Evolutionary conservation across 805 yeast genomes (phyloP).

Genomic region (Cyberlindnera xylosilytica): DNA sequence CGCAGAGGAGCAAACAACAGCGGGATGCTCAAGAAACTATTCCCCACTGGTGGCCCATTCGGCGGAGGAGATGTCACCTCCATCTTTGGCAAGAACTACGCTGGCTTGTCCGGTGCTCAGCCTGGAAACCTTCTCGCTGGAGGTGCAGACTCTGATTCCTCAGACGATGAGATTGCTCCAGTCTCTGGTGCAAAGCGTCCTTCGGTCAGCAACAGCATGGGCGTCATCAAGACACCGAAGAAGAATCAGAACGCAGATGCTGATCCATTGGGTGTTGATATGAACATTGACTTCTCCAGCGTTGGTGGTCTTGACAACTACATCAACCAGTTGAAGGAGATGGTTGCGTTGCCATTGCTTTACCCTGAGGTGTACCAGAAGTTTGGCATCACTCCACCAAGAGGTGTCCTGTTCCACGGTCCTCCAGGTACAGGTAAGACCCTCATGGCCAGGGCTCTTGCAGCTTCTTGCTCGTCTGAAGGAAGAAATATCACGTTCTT

Average conservation of each 20-base stretch:
- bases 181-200: slow-evolving; percentile 38
- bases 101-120: slow-evolving; percentile 28
- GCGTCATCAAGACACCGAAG: slow-evolving; percentile 29
- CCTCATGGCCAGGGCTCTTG: slow-evolving; percentile 94
- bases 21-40: slow-evolving; percentile 59
- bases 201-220: slow-evolving; percentile 31
- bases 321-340: slow-evolving; percentile 89
- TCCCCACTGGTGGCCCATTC: slow-evolving; percentile 95
- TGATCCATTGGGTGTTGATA: slow-evolving; percentile 89
- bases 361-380: slow-evolving; percentile 92
- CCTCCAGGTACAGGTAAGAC: slow-evolving; percentile 99
- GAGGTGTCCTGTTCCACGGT: slow-evolving; percentile 97
- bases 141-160: slow-evolving; percentile 54
- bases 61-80: slow-evolving; percentile 94
- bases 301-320: slow-evolving; percentile 93
- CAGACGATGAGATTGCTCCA: slow-evolving; percentile 58
- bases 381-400: slow-evolving; percentile 90
- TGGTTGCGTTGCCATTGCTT: slow-evolving; percentile 89
- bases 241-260: slow-evolving; percentile 75
- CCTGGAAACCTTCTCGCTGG: slow-evolving; percentile 21
- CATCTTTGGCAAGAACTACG: slow-evolving; percentile 66
- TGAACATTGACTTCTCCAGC: slow-evolving; percentile 77
- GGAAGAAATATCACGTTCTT: slow-evolving; percentile 88
- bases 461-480: slow-evolving; percentile 88
- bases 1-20: slow-evolving; percentile 36